Evolutionary conservation across 169 alveolate species (phyloP), one percentile per base, ranked within the genome.

Genomic region (Cryptosporidium sp.): DNA sequence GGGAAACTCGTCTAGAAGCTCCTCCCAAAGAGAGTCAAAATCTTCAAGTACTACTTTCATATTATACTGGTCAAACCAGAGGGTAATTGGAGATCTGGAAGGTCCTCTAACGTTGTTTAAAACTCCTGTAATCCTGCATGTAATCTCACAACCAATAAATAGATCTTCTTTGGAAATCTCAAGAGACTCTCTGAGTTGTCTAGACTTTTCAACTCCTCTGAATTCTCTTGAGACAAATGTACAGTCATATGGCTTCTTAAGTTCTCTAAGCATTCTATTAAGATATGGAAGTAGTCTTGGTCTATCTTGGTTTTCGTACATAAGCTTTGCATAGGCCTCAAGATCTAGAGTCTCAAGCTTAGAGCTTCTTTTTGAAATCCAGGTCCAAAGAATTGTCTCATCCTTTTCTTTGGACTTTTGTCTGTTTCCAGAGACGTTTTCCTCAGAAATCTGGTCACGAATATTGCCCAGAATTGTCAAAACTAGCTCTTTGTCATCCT

Each of bases 311-410:
- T 50, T 70, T 43, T 50, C 91, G 59, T 85, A 91, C 85, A 70
- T 71, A 37, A 91, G 70, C 85, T 93, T 62, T 59, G 91, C 84
- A 50, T 93, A 91, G 0, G 80, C 67, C 16, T 93, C 94, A 4
- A 91, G 39, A 65, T 94, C 95, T 16, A 84, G 93, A 70, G 84
- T 85, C 52, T 80, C 91, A 61, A 93, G 80, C 68, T 68, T 86
- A 45, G 33, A 86, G 29, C 50, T 67, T 59, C 93, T 48, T 71
- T 35, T 61, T 89, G 93, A 45, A 75, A 91, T 85, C 93, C 92
- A 59, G 91, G 86, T 70, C 71, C 85, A 71, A 52, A 45, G 71
- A 5, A 91, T 26, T 21, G 80, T 26, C 31, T 91, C 48, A 52
- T 80, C 75, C 37, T 33, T 73, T 35, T 55, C 70, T n/a, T 26